A percentile compares a stretch with the other conserved stretches of the same genome.
phyloP scores from a whole-genome alignment of 2,329 filamentous ascomycete species.

The Aspergillus ustus region DNA sequence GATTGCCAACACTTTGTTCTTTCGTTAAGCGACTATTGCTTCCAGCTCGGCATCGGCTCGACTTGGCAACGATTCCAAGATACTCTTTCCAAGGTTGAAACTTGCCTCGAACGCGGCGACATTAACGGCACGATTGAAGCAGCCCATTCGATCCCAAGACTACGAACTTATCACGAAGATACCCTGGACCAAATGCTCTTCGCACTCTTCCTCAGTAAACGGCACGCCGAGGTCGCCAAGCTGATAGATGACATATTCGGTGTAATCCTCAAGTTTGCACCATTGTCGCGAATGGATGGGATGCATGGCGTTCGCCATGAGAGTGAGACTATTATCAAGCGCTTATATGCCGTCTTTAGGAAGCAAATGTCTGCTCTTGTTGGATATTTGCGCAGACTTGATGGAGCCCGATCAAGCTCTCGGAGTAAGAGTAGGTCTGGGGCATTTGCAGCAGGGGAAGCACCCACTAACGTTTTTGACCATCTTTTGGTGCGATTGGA shows the following conservation, averaged over 20 bases:
- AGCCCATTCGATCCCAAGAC: conserved; percentile 65
- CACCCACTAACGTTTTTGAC: conserved; percentile 65
- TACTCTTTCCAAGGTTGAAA: conserved; percentile 68
- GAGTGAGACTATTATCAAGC: conserved; percentile 45
- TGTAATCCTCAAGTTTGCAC: conserved; percentile 71
- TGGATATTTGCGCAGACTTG: conserved; percentile 68
- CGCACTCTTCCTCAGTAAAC: conserved; percentile 72
- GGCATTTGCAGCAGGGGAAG: conserved; percentile 36
- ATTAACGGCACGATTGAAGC: conserved; percentile 52
- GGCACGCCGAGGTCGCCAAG: conserved; percentile 73
- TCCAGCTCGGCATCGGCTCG: conserved; percentile 74
- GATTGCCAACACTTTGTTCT: conserved; percentile 82
- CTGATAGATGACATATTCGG: conserved; percentile 78
- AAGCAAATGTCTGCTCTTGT: conserved; percentile 77
- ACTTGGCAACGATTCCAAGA: conserved; percentile 74
- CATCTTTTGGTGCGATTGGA: conserved; percentile 72
- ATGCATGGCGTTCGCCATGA: conserved; percentile 47
- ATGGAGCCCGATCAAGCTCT: conserved; percentile 62
- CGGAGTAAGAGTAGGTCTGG: conserved; percentile 36
- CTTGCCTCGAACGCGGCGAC: conserved; percentile 55
- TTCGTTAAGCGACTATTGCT: conserved; percentile 74
- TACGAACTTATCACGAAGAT: conserved; percentile 72
- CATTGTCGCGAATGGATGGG: conserved; percentile 40
- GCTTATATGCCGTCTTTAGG: conserved; percentile 68
- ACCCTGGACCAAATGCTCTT: conserved; percentile 77